phyloP scores from a whole-genome alignment of 345 rosid species.

The Brassica juncea region DNA sequence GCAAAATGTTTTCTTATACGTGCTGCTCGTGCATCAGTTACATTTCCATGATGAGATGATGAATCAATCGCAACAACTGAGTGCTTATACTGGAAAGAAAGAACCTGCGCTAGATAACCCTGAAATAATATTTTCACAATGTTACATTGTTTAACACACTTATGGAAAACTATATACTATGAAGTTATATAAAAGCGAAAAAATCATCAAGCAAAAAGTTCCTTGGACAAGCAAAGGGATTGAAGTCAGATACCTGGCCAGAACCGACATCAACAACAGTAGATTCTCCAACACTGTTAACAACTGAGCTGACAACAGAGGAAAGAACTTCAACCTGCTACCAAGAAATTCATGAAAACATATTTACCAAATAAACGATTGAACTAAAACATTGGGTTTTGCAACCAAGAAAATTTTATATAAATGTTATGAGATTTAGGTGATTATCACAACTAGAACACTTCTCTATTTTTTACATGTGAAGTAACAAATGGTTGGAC shows the following conservation, averaged over 20 bases:
- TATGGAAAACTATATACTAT: neutral
- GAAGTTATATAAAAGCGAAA: slow-evolving; percentile 4
- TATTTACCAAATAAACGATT: neutral
- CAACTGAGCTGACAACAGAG: slow-evolving; percentile 65
- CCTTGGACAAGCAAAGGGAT: neutral
- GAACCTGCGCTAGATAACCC: slow-evolving; percentile 96
- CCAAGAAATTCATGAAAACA: slow-evolving; percentile 12
- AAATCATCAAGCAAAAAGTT: neutral
- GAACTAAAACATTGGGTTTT: slow-evolving; percentile 10
- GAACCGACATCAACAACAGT: slow-evolving; percentile 86
- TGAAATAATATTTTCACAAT: slow-evolving; percentile 35
- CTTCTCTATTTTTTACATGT: neutral
- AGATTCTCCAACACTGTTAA: slow-evolving; percentile 53
- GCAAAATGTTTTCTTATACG: slow-evolving; percentile 78
- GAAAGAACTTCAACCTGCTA: slow-evolving; percentile 87
- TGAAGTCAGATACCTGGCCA: slow-evolving; percentile 65
- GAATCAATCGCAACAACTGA: slow-evolving; percentile 90
- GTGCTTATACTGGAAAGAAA: slow-evolving; percentile 76
- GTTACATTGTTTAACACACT: neutral
- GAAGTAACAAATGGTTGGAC: neutral
- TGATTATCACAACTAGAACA: neutral
- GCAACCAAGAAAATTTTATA: neutral
- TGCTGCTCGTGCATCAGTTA: slow-evolving; percentile 79
- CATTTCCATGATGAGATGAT: slow-evolving; percentile 76
- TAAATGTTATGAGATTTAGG: slow-evolving; percentile 5